These are phyloP conservation scores for Oxalis stricta DNA, from an alignment of 441 rosid genomes.

Conservation along the genomic window DNA sequence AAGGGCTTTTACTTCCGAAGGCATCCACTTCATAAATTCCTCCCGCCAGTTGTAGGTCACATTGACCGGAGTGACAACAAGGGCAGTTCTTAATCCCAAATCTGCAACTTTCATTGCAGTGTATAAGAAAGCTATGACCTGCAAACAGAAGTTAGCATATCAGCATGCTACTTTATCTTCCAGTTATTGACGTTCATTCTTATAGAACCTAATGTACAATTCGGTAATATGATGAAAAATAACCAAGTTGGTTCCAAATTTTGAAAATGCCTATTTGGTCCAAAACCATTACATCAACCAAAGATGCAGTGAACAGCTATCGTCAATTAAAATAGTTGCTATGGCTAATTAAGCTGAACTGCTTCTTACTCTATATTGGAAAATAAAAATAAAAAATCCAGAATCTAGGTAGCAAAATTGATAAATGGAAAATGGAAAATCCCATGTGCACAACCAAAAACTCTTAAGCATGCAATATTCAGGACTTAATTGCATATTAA, in stretches of 20 bases:
- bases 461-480: not conserved
- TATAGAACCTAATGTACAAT: no score
- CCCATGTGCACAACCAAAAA: not conserved
- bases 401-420: not conserved
- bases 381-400: not conserved
- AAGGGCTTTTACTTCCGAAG: conserved; percentile 80
- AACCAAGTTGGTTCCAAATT: no score
- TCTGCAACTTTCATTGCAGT: conserved; percentile 90
- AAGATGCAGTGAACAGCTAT: no score
- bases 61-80: conserved; percentile 95
- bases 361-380: no score
- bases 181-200: not conserved
- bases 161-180: conserved; percentile 12
- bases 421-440: not conserved
- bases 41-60: conserved; percentile 98
- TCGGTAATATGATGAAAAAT: no score
- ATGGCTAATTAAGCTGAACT: not conserved
- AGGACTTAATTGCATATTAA: not conserved
- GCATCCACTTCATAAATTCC: conserved; percentile 94
- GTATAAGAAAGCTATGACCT: conserved; percentile 98
- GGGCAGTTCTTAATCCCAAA: conserved; percentile 83
- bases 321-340: no score
- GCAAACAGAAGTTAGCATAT: conserved; percentile 14
- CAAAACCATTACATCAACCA: no score
- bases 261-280: no score